These are phyloP conservation scores for Rosa chinensis DNA, from an alignment of 306 rosid species.

Conservation along the genomic window DNA sequence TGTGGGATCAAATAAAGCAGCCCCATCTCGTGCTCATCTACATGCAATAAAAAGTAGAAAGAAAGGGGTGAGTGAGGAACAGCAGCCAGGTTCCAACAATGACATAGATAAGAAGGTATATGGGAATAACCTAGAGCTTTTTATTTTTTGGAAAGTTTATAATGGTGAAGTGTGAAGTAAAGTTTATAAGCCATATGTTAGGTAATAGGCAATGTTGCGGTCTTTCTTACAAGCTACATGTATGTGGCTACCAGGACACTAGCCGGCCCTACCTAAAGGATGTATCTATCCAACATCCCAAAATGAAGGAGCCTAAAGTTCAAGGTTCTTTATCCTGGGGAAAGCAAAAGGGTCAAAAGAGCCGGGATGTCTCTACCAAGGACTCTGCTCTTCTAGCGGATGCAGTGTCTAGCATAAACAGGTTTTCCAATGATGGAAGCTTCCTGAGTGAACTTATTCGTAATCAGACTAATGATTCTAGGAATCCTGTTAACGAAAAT, in stretches of 20 bases:
- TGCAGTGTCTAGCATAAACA: slow-evolving; percentile 73
- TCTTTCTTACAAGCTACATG: not conserved
- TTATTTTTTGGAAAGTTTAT: slow-evolving; percentile 2
- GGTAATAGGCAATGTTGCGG: not conserved
- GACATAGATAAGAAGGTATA: slow-evolving; percentile 64
- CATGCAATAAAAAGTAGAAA: slow-evolving; percentile 70
- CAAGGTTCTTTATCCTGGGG: slow-evolving; percentile 79
- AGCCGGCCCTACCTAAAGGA: slow-evolving; percentile 56
- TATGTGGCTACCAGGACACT: slow-evolving; percentile 11
- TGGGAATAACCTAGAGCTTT: slow-evolving; percentile 20
- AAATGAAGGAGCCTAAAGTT: slow-evolving; percentile 77
- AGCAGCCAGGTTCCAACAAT: slow-evolving; percentile 35
- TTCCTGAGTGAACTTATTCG: slow-evolving; percentile 51
- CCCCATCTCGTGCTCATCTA: slow-evolving; percentile 88
- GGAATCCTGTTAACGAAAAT: slow-evolving; percentile 38
- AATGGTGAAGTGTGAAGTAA: slow-evolving; percentile 13
- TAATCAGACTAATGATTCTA: slow-evolving; percentile 34
- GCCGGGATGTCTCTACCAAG: slow-evolving; percentile 40
- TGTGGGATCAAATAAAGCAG: slow-evolving; percentile 63
- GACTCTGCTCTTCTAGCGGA: slow-evolving; percentile 57
- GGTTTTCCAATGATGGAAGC: slow-evolving; percentile 69
- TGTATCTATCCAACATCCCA: slow-evolving; percentile 46
- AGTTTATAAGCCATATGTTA: not conserved
- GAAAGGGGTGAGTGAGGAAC: slow-evolving; percentile 55
- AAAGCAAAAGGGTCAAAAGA: slow-evolving; percentile 52